Base-by-base conservation (phyloP, 2,329 filamentous ascomycete species). In the Trichoderma oligosporum region DNA sequence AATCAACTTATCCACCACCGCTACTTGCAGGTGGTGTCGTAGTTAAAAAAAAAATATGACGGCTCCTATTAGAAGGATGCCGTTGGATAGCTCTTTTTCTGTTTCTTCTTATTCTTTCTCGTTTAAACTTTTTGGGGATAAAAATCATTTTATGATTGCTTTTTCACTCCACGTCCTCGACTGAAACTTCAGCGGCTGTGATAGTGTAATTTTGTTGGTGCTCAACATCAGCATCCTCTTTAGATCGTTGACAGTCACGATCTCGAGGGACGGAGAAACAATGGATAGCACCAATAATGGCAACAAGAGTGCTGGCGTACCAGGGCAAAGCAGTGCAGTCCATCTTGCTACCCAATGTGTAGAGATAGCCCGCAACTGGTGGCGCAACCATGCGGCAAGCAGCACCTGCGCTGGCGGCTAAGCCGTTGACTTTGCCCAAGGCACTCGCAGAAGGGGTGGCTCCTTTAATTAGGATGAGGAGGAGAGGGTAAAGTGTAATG, bases 391-490 rank as follows among this genome's bases (percentile, higher is more conserved):
- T 89, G 56, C 86, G 78, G 64, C 83, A 88, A 6, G 82, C 83
- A 6, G 84, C 84, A 24, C 83, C 83, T 2, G 82, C 84, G 57
- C 82, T 85, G 49, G 85, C 84, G 20, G 84, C 83, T 41, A 87
- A 70, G 4, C 85, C 85, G 60, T 88, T 88, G 63, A 88, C 81
- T 63, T 79, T 84, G 51, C 85, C 85, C 36, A 87, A 73, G 6
- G 83, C 78, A 39, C 73, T 74, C 6, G 76, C 72, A 29, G 75
- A 78, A 2, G 83, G 82, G 0, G 82, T 85, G 1, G 83, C 82
- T 65, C 87, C 82, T 70, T 87, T 87, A 75, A 88, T 81, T 29
- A 87, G 74, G 63, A 88, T 87, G 42, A 88, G 74, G 35, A 87
- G 76, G 4, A 86, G 75, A 2, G 84, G 85, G 65, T 86, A 87